Percentiles rank a stretch among this genome's conserved stretches.
Conservation (phyloP, 768 basidiomycete species). For the Tubosaeta sp. region DNA sequence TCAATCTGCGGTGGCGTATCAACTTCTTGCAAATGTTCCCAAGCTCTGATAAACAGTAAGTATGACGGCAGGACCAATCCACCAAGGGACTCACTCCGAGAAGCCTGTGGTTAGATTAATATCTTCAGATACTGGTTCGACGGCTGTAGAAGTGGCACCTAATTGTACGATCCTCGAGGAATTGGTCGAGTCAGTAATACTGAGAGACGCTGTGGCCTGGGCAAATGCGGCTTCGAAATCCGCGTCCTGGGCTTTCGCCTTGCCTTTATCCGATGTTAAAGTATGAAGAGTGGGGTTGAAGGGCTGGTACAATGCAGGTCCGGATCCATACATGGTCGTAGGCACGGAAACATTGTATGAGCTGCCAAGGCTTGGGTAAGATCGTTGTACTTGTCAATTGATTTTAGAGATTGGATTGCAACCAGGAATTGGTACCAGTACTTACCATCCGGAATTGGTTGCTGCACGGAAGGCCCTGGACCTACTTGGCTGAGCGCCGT, state of each 20-base stretch:
- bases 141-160: slow-evolving; percentile 35
- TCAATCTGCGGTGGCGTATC: slow-evolving; percentile 53
- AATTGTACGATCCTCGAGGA: slow-evolving; percentile 53
- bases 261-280: slow-evolving; percentile 47
- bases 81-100: slow-evolving; percentile 43
- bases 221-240: slow-evolving; percentile 88
- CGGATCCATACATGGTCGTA: slow-evolving; percentile 27
- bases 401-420: slow-evolving; percentile 5
- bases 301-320: slow-evolving; percentile 32
- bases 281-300: slow-evolving; percentile 22
- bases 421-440: background rate
- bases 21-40: slow-evolving; percentile 58
- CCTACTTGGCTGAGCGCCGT: slow-evolving; percentile 21
- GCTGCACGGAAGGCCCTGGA: slow-evolving; percentile 31
- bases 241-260: slow-evolving; percentile 72
- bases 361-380: slow-evolving; percentile 34
- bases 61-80: background rate
- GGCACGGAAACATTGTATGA: slow-evolving; percentile 37
- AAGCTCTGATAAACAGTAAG: slow-evolving; percentile 42
- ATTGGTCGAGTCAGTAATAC: slow-evolving; percentile 35
- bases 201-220: slow-evolving; percentile 54
- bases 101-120: slow-evolving; percentile 39
- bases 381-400: slow-evolving; percentile 29
- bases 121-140: slow-evolving; percentile 39
- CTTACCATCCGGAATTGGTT: slow-evolving; percentile 28